phyloP scores from a whole-genome alignment of 257 asterid species.

The Pogostemon cablin region DNA sequence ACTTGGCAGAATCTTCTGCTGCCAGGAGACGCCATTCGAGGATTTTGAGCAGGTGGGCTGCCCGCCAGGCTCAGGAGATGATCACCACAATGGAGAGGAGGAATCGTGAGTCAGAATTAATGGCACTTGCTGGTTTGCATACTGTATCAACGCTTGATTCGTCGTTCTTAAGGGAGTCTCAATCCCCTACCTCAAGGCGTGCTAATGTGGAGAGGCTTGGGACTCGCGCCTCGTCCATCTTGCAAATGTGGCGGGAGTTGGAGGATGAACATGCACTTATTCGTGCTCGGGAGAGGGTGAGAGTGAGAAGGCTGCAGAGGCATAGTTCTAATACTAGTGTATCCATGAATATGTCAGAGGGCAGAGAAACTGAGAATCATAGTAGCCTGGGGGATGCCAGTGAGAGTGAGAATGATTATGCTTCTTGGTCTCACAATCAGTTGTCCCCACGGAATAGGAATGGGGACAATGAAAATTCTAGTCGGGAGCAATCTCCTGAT shows the following conservation, averaged over 20 bases:
- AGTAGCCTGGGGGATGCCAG: slow-evolving; percentile 58
- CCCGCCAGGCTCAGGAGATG: slow-evolving; percentile 90
- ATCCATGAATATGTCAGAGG: slow-evolving; percentile 54
- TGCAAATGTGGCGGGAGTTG: slow-evolving; percentile 95
- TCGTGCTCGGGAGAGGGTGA: slow-evolving; percentile 72
- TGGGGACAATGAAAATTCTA: slow-evolving; percentile 58
- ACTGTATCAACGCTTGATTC: slow-evolving; percentile 88
- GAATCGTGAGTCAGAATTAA: slow-evolving; percentile 82
- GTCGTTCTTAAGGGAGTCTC: slow-evolving; percentile 84
- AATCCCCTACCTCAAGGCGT: slow-evolving; percentile 73
- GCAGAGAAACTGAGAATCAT: slow-evolving; percentile 61
- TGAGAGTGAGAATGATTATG: slow-evolving; percentile 67
- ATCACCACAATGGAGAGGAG: slow-evolving; percentile 87
- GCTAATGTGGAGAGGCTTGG: slow-evolving; percentile 78
- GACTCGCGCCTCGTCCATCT: slow-evolving; percentile 76
- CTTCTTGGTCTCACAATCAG: slow-evolving; percentile 62
- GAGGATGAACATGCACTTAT: slow-evolving; percentile 76
- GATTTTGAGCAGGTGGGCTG: slow-evolving; percentile 86
- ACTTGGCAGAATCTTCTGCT: slow-evolving; percentile 81
- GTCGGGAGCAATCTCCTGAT: slow-evolving; percentile 88
- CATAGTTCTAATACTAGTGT: slow-evolving; percentile 58
- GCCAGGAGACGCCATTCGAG: slow-evolving; percentile 83
- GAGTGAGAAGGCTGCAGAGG: slow-evolving; percentile 76
- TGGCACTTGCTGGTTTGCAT: slow-evolving; percentile 88
- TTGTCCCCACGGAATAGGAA: slow-evolving; percentile 46